A percentile compares a stretch with the other conserved stretches of the same genome.
phyloP scores from a whole-genome alignment of 345 rosid genomes.

The Limnanthes douglasii region DNA sequence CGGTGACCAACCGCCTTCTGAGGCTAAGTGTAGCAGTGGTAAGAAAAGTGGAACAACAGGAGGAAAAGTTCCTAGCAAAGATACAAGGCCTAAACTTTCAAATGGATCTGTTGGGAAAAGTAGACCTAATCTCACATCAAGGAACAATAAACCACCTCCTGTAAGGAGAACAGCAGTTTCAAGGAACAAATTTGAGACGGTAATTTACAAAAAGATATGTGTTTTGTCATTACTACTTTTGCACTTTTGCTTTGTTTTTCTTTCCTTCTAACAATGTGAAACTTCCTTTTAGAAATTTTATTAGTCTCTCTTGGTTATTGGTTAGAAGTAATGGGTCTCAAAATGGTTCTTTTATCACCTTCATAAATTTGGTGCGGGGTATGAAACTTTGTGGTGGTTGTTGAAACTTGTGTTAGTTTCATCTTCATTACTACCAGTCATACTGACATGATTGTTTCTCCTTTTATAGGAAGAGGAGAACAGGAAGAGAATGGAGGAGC shows the following conservation, averaged over 20 bases:
- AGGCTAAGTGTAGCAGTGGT: slow-evolving; percentile 10
- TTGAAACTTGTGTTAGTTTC: slow-evolving; percentile 1
- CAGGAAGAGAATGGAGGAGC: slow-evolving; percentile 66
- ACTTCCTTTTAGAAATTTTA: too few relatives aligned
- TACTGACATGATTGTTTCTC: slow-evolving; percentile 2
- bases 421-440: slow-evolving; percentile 4
- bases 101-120: slow-evolving; percentile 27
- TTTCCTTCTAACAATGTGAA: too few relatives aligned
- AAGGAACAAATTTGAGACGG: slow-evolving; percentile 59
- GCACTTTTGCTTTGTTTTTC: too few relatives aligned
- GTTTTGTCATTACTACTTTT: too few relatives aligned
- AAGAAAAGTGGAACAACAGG: slow-evolving; percentile 20
- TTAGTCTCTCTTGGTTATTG: too few relatives aligned
- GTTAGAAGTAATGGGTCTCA: too few relatives aligned
- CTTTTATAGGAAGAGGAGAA: slow-evolving; percentile 71
- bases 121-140: slow-evolving; percentile 31
- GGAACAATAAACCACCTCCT: slow-evolving; percentile 39
- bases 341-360: too few relatives aligned
- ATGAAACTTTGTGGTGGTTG: not conserved
- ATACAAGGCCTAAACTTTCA: slow-evolving; percentile 30
- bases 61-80: slow-evolving; percentile 27
- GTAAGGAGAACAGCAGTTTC: slow-evolving; percentile 39
- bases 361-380: too few relatives aligned
- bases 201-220: slow-evolving; percentile 15
- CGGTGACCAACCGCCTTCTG: slow-evolving; percentile 18